phyloP scores from a whole-genome alignment of 495 filamentous ascomycete genomes.

The Penicillium coffeae region DNA sequence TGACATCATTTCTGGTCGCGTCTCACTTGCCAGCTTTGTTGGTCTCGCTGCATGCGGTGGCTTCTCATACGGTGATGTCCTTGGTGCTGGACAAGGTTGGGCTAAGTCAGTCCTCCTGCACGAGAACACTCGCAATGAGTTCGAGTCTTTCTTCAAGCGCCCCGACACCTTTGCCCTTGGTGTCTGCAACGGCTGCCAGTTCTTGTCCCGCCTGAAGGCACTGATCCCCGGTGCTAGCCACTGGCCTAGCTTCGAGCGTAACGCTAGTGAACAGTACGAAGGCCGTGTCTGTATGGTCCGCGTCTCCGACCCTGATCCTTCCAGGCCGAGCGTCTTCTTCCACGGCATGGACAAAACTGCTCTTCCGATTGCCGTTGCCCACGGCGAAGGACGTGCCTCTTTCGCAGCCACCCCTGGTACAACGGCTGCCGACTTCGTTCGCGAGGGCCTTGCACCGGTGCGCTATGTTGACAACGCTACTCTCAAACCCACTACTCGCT shows the following conservation, averaged over 20 bases:
- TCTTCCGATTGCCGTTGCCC: constrained; percentile 84
- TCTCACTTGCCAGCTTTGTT: constrained; percentile 73
- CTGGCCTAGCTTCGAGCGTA: constrained; percentile 88
- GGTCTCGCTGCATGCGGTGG: constrained; percentile 93
- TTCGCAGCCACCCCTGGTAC: constrained; percentile 52
- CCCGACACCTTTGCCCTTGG: constrained; percentile 89
- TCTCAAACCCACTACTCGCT: constrained; percentile 66
- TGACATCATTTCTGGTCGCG: constrained; percentile 73
- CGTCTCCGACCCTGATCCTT: constrained; percentile 57
- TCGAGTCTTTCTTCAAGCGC: constrained; percentile 81
- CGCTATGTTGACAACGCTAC: constrained; percentile 80
- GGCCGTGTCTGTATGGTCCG: constrained; percentile 85
- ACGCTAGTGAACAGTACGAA: constrained; percentile 89
- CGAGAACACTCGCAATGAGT: constrained; percentile 68
- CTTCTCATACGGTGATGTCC: constrained; percentile 95
- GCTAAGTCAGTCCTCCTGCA: constrained; percentile 90
- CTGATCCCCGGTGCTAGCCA: constrained; percentile 79
- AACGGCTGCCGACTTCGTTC: constrained; percentile 49
- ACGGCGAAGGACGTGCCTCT: constrained; percentile 84
- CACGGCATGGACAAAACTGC: constrained; percentile 83
- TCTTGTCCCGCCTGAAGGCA: constrained; percentile 77
- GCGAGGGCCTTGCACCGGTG: constrained; percentile 62
- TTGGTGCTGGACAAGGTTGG: constrained; percentile 94
- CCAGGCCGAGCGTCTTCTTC: constrained; percentile 76
- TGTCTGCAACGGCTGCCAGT: constrained; percentile 97